A percentile compares a stretch with the other conserved stretches of the same genome.
Conservation (phyloP, 805 yeast genomes). For the Saccharomycopsis schoenii region DNA sequence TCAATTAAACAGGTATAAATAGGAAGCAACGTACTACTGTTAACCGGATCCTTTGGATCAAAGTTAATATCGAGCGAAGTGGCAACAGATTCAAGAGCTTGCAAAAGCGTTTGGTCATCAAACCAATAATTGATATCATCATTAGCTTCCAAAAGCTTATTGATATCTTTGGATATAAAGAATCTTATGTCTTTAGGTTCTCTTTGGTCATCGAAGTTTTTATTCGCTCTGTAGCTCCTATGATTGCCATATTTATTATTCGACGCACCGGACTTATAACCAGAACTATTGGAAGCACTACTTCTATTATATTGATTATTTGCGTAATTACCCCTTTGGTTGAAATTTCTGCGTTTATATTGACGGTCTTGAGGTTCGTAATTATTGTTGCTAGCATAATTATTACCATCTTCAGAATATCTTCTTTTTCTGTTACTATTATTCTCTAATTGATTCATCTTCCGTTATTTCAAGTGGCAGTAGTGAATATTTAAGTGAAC, state of each 20-base stretch:
- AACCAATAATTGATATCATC: neutral
- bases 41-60: neutral
- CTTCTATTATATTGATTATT: neutral
- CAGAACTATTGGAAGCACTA: neutral
- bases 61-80: neutral
- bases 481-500: too few relatives aligned
- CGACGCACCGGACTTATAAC: neutral
- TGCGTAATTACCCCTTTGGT: neutral
- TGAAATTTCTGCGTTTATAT: neutral
- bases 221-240: neutral
- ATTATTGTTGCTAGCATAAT: neutral
- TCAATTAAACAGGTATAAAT: constrained; percentile 64
- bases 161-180: neutral
- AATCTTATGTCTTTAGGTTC: neutral
- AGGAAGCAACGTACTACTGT: constrained; percentile 30
- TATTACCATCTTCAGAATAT: neutral
- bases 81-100: neutral
- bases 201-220: neutral
- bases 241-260: neutral
- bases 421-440: neutral
- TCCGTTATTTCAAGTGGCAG: too few relatives aligned
- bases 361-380: neutral
- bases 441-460: neutral
- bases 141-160: neutral
- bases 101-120: neutral